Conservation (phyloP, 768 basidiomycete species). For the Hortiboletus campestris region DNA sequence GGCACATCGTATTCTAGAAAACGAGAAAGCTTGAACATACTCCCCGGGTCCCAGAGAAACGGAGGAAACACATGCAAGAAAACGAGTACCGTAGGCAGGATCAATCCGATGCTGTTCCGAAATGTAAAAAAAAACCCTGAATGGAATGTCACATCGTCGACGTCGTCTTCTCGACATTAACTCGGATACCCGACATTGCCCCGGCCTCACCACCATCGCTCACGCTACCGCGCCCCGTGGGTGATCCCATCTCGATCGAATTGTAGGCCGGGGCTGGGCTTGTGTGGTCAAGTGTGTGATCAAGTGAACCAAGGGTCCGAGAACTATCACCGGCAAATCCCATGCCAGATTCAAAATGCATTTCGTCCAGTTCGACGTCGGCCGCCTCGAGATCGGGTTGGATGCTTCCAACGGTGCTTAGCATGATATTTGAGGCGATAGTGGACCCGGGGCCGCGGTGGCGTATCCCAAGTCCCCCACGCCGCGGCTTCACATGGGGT, state of each 20-base stretch:
- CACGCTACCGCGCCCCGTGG: constrained; percentile 13
- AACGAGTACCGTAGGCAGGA: constrained; percentile 20
- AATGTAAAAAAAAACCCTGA: constrained; percentile 13
- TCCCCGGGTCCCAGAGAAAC: constrained; percentile 12
- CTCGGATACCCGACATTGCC: constrained; percentile 44
- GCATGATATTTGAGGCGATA: constrained; percentile 59
- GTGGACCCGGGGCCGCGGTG: constrained; percentile 51
- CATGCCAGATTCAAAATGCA: constrained; percentile 47
- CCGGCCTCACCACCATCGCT: constrained; percentile 24
- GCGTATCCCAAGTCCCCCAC: constrained; percentile 42
- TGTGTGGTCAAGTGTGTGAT: constrained; percentile 25
- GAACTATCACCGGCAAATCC: constrained; percentile 49
- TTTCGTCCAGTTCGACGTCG: constrained; percentile 57
- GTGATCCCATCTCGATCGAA: constrained; percentile 40
- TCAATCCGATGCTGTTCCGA: constrained; percentile 30
- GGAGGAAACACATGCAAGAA: constrained; percentile 20
- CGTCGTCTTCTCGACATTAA: constrained; percentile 62
- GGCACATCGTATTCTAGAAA: constrained; percentile 21
- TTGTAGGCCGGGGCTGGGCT: constrained; percentile 54
- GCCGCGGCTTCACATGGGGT: constrained; percentile 24
- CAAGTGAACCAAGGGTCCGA: constrained; percentile 31
- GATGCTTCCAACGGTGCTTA: constrained; percentile 63
- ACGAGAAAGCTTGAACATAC: constrained; percentile 10
- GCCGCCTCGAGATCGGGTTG: constrained; percentile 52
- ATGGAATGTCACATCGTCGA: constrained; percentile 40